These are phyloP conservation scores for Trichoderma guizhouense DNA, from an alignment of 2,329 filamentous ascomycete species.

Conservation along the genomic window DNA sequence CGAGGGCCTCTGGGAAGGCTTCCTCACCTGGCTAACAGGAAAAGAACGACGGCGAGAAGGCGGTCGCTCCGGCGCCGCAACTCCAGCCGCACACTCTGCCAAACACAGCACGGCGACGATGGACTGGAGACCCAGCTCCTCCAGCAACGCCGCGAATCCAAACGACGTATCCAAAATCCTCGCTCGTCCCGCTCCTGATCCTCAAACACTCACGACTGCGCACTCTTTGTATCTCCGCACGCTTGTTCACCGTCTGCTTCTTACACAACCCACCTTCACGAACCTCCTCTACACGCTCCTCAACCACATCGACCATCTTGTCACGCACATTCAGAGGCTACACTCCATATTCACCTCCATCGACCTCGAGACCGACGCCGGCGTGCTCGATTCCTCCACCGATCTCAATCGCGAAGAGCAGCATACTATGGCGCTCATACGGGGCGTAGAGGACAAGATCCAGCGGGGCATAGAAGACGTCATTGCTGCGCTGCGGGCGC, in stretches of 20 bases:
- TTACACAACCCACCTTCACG: constrained; percentile 63
- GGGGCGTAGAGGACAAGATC: constrained; percentile 60
- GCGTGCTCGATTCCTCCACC: constrained; percentile 71
- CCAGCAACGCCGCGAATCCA: constrained; percentile 2
- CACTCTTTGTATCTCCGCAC: constrained; percentile 73
- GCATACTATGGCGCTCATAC: constrained; percentile 63
- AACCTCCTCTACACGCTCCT: constrained; percentile 63
- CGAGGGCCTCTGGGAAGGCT: constrained; percentile 73
- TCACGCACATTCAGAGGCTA: constrained; percentile 71
- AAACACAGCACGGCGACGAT: background rate
- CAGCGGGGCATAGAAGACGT: constrained; percentile 66
- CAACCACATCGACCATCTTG: constrained; percentile 74
- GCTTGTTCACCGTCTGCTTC: constrained; percentile 63
- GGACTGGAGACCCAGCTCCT: constrained; percentile 10
- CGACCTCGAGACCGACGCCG: constrained; percentile 78
- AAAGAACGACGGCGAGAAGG: constrained; percentile 33
- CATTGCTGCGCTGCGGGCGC: constrained; percentile 50
- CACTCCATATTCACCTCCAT: constrained; percentile 72
- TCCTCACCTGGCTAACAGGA: constrained; percentile 68
- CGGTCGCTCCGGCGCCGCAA: constrained; percentile 25
- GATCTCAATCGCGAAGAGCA: constrained; percentile 70
- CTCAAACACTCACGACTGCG: constrained; percentile 76
- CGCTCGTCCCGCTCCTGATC: constrained; percentile 57
- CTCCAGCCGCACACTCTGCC: constrained; percentile 21
- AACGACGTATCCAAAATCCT: background rate